These are phyloP conservation scores for Nakaseomyces kungkrabaensis DNA, from an alignment of 1,139 yeast species.

Conservation along the genomic window DNA sequence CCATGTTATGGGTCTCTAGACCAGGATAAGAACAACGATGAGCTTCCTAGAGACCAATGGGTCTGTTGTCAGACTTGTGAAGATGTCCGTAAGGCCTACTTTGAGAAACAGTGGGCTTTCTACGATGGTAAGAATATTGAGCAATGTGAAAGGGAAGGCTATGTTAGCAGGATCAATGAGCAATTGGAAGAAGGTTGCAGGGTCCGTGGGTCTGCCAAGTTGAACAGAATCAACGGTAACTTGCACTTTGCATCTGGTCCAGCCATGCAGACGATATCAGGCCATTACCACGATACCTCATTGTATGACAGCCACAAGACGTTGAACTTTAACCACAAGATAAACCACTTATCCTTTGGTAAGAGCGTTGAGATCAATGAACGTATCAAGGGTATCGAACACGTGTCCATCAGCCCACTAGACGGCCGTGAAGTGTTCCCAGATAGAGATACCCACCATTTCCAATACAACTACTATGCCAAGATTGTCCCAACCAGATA, in stretches of 20 bases:
- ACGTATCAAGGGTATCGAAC: conserved; percentile 13
- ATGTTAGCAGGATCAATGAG: conserved; percentile 49
- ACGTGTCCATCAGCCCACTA: conserved; percentile 57
- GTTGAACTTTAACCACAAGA: conserved; percentile 59
- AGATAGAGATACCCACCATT: conserved; percentile 44
- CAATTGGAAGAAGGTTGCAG: conserved; percentile 80
- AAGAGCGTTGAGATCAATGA: conserved; percentile 35
- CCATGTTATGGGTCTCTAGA: conserved; percentile 80
- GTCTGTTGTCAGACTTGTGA: conserved; percentile 82
- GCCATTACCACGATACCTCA: conserved; percentile 79
- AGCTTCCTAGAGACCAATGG: conserved; percentile 25
- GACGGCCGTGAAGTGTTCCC: conserved; percentile 42
- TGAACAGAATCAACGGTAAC: conserved; percentile 83
- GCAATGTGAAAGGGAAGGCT: conserved; percentile 87
- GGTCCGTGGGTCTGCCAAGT: conserved; percentile 64
- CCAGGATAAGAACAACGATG: conserved; percentile 45
- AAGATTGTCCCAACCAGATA: conserved; percentile 88
- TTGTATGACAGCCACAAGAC: conserved; percentile 49
- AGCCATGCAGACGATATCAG: conserved; percentile 41
- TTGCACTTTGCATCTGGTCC: conserved; percentile 93
- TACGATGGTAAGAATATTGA: conserved; percentile 76
- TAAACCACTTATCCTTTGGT: conserved; percentile 82
- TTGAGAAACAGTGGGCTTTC: conserved; percentile 74
- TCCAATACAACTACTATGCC: conserved; percentile 60
- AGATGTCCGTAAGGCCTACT: conserved; percentile 71